phyloP scores from a whole-genome alignment of 805 yeast genomes.

The Crinitomyces ghanaensis region DNA sequence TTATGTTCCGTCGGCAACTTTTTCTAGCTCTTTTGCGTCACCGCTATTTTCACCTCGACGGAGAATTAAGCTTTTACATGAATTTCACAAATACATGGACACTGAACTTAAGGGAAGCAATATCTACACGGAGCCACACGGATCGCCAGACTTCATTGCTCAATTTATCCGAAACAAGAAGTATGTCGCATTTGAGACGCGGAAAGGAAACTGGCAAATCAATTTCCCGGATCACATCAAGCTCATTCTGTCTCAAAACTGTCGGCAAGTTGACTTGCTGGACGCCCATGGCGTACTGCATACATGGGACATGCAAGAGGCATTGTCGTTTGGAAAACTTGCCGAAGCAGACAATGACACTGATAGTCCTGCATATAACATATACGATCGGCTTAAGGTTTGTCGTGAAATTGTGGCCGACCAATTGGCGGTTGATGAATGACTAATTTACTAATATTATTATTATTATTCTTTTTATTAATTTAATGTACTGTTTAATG shows the following conservation, averaged over 20 bases:
- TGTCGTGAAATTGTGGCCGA: no score
- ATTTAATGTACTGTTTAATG: no score
- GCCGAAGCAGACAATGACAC: background rate
- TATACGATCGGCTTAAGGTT: constrained; percentile 7
- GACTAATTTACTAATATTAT: background rate
- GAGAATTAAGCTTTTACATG: constrained; percentile 68
- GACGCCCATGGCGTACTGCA: constrained; percentile 24
- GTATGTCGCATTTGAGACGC: constrained; percentile 84
- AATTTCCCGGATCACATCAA: constrained; percentile 94
- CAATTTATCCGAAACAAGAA: constrained; percentile 70
- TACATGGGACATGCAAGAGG: constrained; percentile 14
- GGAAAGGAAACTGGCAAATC: constrained; percentile 87
- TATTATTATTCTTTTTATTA: background rate
- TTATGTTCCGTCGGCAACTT: constrained; percentile 17
- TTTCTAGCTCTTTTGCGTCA: no score
- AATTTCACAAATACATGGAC: constrained; percentile 86
- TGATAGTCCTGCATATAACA: constrained; percentile 5
- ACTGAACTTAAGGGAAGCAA: constrained; percentile 67
- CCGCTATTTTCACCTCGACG: no score
- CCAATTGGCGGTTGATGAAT: background rate
- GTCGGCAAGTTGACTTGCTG: constrained; percentile 67
- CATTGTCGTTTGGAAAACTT: constrained; percentile 5
- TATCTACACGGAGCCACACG: constrained; percentile 44
- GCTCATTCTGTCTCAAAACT: constrained; percentile 65
- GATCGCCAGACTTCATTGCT: constrained; percentile 51